These are phyloP conservation scores for Daldinia concentrica DNA, from an alignment of 495 filamentous ascomycete genomes.

Conservation along the genomic window DNA sequence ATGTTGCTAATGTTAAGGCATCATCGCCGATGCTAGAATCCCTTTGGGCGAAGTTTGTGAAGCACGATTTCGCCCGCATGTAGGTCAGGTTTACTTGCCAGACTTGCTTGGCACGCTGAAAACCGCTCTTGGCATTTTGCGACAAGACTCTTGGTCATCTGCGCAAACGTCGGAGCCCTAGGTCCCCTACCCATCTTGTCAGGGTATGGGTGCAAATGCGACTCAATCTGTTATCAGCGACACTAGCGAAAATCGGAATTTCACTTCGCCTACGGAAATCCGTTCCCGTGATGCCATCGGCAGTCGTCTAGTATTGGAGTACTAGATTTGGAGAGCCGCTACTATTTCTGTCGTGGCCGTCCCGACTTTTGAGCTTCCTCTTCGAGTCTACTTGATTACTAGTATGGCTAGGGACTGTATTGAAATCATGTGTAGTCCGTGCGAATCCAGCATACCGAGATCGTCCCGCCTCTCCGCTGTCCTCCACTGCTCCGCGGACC, in stretches of 20 bases:
- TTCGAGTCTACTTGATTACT: conserved; percentile 43
- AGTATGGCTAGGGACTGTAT: conserved; percentile 30
- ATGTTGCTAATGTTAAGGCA: conserved; percentile 18
- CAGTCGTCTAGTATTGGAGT: conserved; percentile 30
- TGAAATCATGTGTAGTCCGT: conserved; percentile 11
- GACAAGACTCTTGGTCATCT: conserved; percentile 35
- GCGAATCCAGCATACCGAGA: conserved; percentile 21
- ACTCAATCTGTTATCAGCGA: conserved; percentile 40
- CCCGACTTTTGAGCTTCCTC: conserved; percentile 36
- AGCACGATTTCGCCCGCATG: conserved; percentile 18
- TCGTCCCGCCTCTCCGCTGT: conserved; percentile 37
- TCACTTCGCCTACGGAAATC: conserved; percentile 29
- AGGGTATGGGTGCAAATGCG: conserved; percentile 32
- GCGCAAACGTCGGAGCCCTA: conserved; percentile 34
- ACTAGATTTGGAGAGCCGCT: conserved; percentile 35
- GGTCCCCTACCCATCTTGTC: conserved; percentile 33
- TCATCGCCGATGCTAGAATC: conserved; percentile 15
- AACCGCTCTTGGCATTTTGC: conserved; percentile 32
- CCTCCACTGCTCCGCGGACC: conserved; percentile 32
- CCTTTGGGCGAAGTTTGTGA: conserved; percentile 12
- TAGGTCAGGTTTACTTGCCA: conserved; percentile 7
- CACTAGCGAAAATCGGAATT: conserved; percentile 25
- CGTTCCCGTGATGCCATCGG: conserved; percentile 41
- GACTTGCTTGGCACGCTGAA: conserved; percentile 17
- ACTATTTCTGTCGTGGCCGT: conserved; percentile 31